phyloP scores from a whole-genome alignment of 2,329 filamentous ascomycete species.

The Ophiostoma sp. region DNA sequence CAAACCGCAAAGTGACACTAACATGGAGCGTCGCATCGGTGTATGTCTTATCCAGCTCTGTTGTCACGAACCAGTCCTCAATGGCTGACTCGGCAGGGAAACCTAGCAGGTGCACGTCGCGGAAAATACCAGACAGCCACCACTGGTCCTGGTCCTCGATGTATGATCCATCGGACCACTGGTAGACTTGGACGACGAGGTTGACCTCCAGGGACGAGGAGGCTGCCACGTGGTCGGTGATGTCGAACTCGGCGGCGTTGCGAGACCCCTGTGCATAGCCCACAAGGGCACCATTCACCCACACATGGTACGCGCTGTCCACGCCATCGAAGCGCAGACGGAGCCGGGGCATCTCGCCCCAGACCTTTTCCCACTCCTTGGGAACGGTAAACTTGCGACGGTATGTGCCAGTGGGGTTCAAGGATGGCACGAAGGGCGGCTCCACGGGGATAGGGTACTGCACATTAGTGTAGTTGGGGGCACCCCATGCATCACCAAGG shows the following conservation, averaged over 20 bases:
- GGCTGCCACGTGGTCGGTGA: slow-evolving; percentile 38
- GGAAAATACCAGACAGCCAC: slow-evolving; percentile 63
- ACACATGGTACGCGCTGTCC: slow-evolving; percentile 65
- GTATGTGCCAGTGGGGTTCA: slow-evolving; percentile 63
- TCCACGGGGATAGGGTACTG: slow-evolving; percentile 60
- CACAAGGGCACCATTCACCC: slow-evolving; percentile 57
- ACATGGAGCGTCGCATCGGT: slow-evolving; percentile 47
- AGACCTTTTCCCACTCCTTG: slow-evolving; percentile 38
- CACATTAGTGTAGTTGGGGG: slow-evolving; percentile 64
- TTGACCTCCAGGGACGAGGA: background rate
- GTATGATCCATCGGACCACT: slow-evolving; percentile 63
- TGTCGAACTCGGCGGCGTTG: slow-evolving; percentile 65
- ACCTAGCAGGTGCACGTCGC: slow-evolving; percentile 57
- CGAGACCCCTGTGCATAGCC: slow-evolving; percentile 65
- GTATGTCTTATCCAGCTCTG: slow-evolving; percentile 48
- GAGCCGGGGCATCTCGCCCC: slow-evolving; percentile 36
- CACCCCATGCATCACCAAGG: slow-evolving; percentile 41
- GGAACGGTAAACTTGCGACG: slow-evolving; percentile 51
- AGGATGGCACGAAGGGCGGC: slow-evolving; percentile 56
- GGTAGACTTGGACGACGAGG: slow-evolving; percentile 61
- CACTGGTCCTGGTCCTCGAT: slow-evolving; percentile 67
- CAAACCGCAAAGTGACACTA: slow-evolving; percentile 40
- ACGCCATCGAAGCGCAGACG: slow-evolving; percentile 66
- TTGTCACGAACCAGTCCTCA: slow-evolving; percentile 54
- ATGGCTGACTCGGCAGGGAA: slow-evolving; percentile 49